These are phyloP conservation scores for Phaeosphaeria sp. DNA, from an alignment of 2,329 filamentous ascomycete species.

Conservation along the genomic window DNA sequence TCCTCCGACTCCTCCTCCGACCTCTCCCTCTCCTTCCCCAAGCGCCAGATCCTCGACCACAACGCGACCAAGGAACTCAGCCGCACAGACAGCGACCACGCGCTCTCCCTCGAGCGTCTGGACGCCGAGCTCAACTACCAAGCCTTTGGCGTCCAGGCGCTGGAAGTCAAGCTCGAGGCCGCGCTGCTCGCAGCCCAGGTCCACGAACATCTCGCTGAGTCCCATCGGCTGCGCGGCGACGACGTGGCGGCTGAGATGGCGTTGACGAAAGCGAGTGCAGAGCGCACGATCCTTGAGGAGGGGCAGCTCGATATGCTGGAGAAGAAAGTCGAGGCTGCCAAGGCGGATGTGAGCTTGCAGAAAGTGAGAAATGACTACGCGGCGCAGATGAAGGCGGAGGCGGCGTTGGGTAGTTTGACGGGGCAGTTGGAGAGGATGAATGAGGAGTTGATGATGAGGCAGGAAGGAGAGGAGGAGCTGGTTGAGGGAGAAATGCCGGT, in stretches of 20 bases:
- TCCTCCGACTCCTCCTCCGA: too few species aligned
- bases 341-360: neutral
- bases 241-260: conserved; percentile 2
- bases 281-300: conserved; percentile 10
- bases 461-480: neutral
- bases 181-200: conserved; percentile 29
- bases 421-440: neutral
- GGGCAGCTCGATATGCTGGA: conserved; percentile 6
- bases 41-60: neutral
- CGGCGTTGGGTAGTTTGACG: neutral
- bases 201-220: conserved; percentile 29
- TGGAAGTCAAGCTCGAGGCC: conserved; percentile 17
- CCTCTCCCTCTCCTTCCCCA: neutral
- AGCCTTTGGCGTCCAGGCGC: neutral
- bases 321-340: conserved; percentile 13
- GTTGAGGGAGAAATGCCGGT: neutral
- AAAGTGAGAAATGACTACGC: neutral
- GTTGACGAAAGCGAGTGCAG: neutral
- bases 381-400: neutral
- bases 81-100: neutral
- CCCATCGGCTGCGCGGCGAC: conserved; percentile 17
- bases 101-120: conserved; percentile 1
- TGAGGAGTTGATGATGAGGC: neutral
- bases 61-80: neutral
- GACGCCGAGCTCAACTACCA: conserved; percentile 9